phyloP scores from a whole-genome alignment of 2,329 filamentous ascomycete genomes.

The Neofusicoccum umdonicola region DNA sequence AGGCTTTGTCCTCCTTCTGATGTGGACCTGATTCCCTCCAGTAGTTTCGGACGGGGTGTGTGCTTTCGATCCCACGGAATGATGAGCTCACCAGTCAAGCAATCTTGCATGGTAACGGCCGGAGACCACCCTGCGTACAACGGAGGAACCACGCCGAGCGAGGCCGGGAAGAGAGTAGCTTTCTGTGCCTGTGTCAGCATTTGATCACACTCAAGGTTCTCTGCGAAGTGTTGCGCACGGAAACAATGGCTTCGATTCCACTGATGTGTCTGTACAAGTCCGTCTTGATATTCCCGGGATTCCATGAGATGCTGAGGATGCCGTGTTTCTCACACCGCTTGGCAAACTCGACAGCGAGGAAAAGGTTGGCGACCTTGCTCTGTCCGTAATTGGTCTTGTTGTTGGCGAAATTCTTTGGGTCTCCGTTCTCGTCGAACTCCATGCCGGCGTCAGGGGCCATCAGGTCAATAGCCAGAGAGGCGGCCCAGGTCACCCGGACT shows the following conservation, averaged over 20 bases:
- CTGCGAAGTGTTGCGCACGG: no score
- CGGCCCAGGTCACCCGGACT: conserved; percentile 38
- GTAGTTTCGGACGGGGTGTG: conserved; percentile 34
- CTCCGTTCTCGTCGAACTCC: not conserved
- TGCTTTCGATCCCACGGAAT: conserved; percentile 48
- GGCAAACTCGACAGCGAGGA: conserved; percentile 25
- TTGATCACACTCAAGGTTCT: no score
- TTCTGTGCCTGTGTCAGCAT: not conserved
- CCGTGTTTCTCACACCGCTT: conserved; percentile 21
- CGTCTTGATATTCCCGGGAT: no score
- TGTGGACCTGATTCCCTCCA: conserved; percentile 28
- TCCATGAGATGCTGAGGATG: conserved; percentile 19
- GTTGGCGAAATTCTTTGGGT: no score
- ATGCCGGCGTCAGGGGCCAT: conserved; percentile 13
- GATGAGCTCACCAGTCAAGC: conserved; percentile 31
- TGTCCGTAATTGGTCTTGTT: conserved; percentile 23
- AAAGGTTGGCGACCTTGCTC: conserved; percentile 28
- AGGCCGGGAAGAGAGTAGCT: not conserved
- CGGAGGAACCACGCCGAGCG: not conserved
- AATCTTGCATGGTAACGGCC: conserved; percentile 20
- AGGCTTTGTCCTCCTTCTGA: conserved; percentile 39
- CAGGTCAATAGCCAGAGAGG: conserved; percentile 21
- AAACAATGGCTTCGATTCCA: no score
- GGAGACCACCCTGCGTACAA: conserved; percentile 1
- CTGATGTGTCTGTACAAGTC: no score